Conservation (phyloP, 2,329 filamentous ascomycete species). For the Chaetomiaceae sp. region DNA sequence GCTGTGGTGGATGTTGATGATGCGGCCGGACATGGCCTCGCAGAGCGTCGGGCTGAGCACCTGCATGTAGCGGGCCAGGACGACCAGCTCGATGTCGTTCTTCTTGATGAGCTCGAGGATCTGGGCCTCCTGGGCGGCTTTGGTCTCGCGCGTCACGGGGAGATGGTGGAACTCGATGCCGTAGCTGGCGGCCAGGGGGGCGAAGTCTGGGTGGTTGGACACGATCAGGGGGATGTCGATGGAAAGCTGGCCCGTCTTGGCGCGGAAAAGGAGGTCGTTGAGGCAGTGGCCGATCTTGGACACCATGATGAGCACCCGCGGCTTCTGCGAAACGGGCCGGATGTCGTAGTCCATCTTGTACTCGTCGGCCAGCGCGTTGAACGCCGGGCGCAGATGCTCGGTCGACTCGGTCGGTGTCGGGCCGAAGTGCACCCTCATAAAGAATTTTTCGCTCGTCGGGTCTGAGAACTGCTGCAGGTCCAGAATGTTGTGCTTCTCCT, state of each 20-base stretch:
- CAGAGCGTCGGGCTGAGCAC: constrained; percentile 72
- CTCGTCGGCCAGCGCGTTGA: constrained; percentile 57
- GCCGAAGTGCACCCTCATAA: constrained; percentile 84
- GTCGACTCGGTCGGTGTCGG: constrained; percentile 49
- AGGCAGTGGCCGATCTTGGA: constrained; percentile 85
- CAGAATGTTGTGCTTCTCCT: constrained; percentile 72
- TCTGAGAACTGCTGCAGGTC: constrained; percentile 84
- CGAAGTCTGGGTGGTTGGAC: constrained; percentile 76
- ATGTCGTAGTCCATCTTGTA: constrained; percentile 70
- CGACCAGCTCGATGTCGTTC: constrained; percentile 71
- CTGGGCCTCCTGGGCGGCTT: constrained; percentile 65
- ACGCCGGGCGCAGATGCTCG: constrained; percentile 50
- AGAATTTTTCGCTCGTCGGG: constrained; percentile 69
- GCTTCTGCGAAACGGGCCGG: constrained; percentile 63
- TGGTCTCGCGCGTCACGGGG: constrained; percentile 74
- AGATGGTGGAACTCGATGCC: constrained; percentile 76
- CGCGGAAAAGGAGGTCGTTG: constrained; percentile 77
- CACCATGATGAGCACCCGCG: constrained; percentile 79
- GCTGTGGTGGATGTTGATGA: constrained; percentile 90
- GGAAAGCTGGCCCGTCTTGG: constrained; percentile 67
- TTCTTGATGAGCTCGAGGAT: constrained; percentile 66
- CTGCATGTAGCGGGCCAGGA: constrained; percentile 85
- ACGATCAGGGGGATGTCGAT: constrained; percentile 75
- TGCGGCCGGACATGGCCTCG: constrained; percentile 73
- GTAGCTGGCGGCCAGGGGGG: constrained; percentile 64